phyloP scores from a whole-genome alignment of 257 asterid genomes.

The Salvia miltiorrhiza region DNA sequence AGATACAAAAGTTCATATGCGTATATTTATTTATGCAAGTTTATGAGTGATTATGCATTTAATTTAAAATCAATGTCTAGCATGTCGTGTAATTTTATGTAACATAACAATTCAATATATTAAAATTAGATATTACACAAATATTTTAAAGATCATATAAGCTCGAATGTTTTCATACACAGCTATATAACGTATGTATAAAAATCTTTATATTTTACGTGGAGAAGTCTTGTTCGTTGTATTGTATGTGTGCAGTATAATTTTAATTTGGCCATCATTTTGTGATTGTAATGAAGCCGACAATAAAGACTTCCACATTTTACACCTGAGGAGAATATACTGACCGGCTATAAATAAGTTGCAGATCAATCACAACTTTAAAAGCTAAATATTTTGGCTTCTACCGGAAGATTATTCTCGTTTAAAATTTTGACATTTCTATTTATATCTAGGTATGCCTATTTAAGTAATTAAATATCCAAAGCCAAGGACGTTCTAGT shows the following conservation, averaged over 20 bases:
- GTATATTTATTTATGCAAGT: too few relatives aligned
- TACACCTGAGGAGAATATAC: not conserved
- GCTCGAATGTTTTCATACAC: too few relatives aligned
- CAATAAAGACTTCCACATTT: conserved; percentile 7
- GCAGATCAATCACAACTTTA: not conserved
- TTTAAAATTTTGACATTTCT: not conserved
- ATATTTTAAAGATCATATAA: too few relatives aligned
- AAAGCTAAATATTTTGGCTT: not conserved
- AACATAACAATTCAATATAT: too few relatives aligned
- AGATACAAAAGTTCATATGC: too few relatives aligned
- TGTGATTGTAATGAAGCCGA: conserved; percentile 2
- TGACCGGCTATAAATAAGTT: not conserved
- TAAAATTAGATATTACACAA: not conserved
- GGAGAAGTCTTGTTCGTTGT: not conserved
- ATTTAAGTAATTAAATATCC: not conserved
- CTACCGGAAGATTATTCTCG: not conserved
- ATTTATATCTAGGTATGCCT: not conserved
- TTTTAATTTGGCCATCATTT: not conserved
- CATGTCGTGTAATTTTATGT: too few relatives aligned
- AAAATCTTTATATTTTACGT: not conserved
- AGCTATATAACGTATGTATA: not conserved
- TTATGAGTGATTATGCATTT: too few relatives aligned
- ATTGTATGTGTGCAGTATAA: not conserved
- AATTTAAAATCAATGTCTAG: too few relatives aligned
- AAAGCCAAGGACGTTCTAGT: not conserved